These are phyloP conservation scores for Corylus americana DNA, from an alignment of 306 rosid species.

Conservation along the genomic window DNA sequence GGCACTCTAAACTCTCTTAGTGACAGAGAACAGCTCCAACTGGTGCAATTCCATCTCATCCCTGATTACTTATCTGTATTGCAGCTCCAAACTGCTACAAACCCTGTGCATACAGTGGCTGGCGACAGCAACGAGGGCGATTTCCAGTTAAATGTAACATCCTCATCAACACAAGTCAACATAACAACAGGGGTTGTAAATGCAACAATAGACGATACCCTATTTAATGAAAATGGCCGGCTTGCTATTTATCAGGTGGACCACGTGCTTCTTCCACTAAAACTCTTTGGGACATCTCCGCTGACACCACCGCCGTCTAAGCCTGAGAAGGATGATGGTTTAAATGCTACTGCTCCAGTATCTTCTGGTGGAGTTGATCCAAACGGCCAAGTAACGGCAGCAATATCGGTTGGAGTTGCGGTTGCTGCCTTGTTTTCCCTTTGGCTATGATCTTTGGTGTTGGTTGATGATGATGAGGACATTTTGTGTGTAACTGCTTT, in stretches of 20 bases:
- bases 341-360: slow-evolving; percentile 52
- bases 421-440: slow-evolving; percentile 15
- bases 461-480: not conserved
- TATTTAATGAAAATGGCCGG: slow-evolving; percentile 55
- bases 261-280: slow-evolving; percentile 76
- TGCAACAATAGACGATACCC: slow-evolving; percentile 59
- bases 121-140: slow-evolving; percentile 71
- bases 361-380: slow-evolving; percentile 33
- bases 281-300: slow-evolving; percentile 61
- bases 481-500: slow-evolving; percentile 2
- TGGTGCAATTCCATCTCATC: slow-evolving; percentile 73
- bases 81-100: slow-evolving; percentile 80
- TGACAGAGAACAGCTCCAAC: slow-evolving; percentile 63
- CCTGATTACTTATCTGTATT: slow-evolving; percentile 58
- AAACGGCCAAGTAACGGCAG: not conserved
- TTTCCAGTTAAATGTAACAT: slow-evolving; percentile 75
- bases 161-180: slow-evolving; percentile 77
- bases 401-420: slow-evolving; percentile 12
- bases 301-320: slow-evolving; percentile 45
- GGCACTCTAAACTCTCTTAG: slow-evolving; percentile 72
- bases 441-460: not conserved
- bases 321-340: slow-evolving; percentile 49
- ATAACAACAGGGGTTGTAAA: slow-evolving; percentile 72
- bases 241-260: slow-evolving; percentile 83
- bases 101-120: slow-evolving; percentile 86